Evolutionary conservation across 2,329 filamentous ascomycete genomes (phyloP).

Genomic region (Chaetomium olivaceum): DNA sequence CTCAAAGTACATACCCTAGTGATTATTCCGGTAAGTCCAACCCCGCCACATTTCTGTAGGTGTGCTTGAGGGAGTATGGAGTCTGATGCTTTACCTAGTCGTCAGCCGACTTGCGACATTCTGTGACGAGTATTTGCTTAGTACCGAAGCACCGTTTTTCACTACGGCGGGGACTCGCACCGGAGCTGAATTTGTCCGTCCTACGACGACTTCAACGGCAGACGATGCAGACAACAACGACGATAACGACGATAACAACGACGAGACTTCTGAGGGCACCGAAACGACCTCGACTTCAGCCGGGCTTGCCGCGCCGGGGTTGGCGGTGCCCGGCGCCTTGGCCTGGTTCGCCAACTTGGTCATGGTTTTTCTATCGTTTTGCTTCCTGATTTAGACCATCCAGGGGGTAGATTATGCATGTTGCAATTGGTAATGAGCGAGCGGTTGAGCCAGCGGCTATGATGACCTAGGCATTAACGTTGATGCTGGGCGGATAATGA

Average conservation of each 20-base stretch:
- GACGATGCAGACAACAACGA: not conserved
- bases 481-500: not conserved
- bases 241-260: not conserved
- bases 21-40: conserved; percentile 26
- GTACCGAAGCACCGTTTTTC: conserved; percentile 8
- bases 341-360: conserved; percentile 24
- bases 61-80: not conserved
- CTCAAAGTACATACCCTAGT: conserved; percentile 24
- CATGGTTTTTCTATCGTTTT: conserved; percentile 25
- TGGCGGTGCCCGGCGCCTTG: conserved; percentile 13
- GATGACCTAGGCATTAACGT: not conserved
- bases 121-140: conserved; percentile 23
- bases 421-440: not conserved
- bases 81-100: conserved; percentile 5
- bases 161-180: conserved; percentile 7
- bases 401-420: not conserved
- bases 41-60: not conserved
- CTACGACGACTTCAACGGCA: not conserved
- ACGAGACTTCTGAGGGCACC: not conserved
- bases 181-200: not conserved
- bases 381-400: conserved; percentile 20
- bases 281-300: conserved; percentile 9
- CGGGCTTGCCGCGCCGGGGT: conserved; percentile 14
- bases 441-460: not conserved
- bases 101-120: conserved; percentile 23